These are phyloP conservation scores for Daldinia bambusicola DNA, from an alignment of 495 filamentous ascomycete genomes.

Conservation along the genomic window DNA sequence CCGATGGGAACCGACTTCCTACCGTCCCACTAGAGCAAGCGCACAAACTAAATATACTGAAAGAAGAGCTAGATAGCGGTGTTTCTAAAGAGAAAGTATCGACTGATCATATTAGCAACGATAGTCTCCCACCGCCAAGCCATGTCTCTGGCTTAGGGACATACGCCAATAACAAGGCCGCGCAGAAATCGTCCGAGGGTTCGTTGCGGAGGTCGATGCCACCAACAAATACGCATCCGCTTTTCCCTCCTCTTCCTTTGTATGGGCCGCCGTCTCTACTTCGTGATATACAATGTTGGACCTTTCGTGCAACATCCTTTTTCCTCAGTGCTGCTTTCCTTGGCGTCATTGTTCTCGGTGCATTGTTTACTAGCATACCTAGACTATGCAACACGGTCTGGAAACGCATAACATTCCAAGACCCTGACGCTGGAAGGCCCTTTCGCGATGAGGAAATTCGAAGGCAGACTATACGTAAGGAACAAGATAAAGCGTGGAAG, in stretches of 20 bases:
- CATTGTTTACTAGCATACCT: constrained; percentile 70
- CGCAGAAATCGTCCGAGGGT: constrained; percentile 45
- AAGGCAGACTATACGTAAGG: constrained; percentile 61
- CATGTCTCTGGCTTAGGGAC: constrained; percentile 15
- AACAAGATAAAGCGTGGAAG: constrained; percentile 71
- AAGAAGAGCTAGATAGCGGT: constrained; percentile 58
- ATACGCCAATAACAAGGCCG: constrained; percentile 20
- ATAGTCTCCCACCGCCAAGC: constrained; percentile 19
- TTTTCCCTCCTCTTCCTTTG: constrained; percentile 87
- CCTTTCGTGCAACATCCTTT: constrained; percentile 72
- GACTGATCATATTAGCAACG: constrained; percentile 10
- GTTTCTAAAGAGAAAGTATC: constrained; percentile 36
- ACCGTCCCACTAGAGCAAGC: constrained; percentile 73
- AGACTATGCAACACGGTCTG: constrained; percentile 58
- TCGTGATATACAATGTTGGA: constrained; percentile 69
- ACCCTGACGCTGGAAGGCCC: constrained; percentile 68
- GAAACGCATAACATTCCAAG: constrained; percentile 60
- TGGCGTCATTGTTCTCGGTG: constrained; percentile 76
- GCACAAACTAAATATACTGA: constrained; percentile 70
- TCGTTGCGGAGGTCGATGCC: constrained; percentile 60
- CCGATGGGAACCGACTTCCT: constrained; percentile 71
- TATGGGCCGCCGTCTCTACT: constrained; percentile 78
- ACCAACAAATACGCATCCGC: constrained; percentile 75
- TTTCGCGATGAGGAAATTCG: constrained; percentile 76
- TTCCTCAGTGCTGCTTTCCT: constrained; percentile 82